Evolutionary conservation across 2,329 filamentous ascomycete species (phyloP), one percentile per base, ranked within the genome.

Genomic region (Rutstroemia sydowiana): DNA sequence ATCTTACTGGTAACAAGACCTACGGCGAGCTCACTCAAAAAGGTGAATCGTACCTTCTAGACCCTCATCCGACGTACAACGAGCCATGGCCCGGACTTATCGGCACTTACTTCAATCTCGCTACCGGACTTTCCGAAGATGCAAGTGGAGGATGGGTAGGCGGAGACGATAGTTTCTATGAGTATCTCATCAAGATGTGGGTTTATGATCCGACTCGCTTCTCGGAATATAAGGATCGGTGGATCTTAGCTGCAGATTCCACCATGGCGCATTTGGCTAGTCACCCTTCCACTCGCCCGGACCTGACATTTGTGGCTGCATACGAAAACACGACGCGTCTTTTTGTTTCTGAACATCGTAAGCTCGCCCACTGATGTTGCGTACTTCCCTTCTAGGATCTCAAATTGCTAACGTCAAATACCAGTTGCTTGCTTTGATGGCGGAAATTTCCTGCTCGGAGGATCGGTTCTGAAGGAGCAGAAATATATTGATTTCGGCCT

Each of bases 171-270:
- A 88, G 82, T 40, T 95, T 85, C 70, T 95, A 95, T 70, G 88
- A 95, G 69, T 95, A 95, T 63, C 77, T 95, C 30, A 84, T 95
- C 68, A 95, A 95, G 73, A 92, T 93, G 87, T 95, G 84, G 62
- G 69, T 92, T 50, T 95, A 95, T 66, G 85, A 92, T 63, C 74
- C 80, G 0, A 60, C 66, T 5, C 75, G 80, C 3, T 95, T 87
- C 61, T 68, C 63, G 1, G 56, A 68, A 2, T 89, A 92, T 70
- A 81, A 76, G 61, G 84, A 91, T 57, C 80, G 81, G 44, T 95
- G 88, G 88, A 70, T 88, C 39, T 65, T 75, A 1, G 88, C 88
- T 2, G 86, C 83, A 48, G 83, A 95, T 59, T 89, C 85, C 6
- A 83, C 82, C 5, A 92, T 93, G 44, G 66, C 76, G 53, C 75